phyloP scores from a whole-genome alignment of 75 land plant species.

The Picea sitchensis region DNA sequence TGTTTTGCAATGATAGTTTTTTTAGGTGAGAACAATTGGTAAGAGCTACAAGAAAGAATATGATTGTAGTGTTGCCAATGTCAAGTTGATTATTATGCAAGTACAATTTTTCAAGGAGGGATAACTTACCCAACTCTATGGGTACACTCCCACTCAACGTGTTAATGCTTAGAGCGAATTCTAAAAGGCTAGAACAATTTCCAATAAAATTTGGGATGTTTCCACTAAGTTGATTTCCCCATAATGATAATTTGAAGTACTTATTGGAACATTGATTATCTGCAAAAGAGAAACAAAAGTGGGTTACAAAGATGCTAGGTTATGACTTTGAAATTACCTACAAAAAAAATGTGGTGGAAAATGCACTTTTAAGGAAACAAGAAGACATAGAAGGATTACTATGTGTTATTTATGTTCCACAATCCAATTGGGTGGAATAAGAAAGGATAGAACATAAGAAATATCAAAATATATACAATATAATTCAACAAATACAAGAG shows the following conservation, averaged over 20 bases:
- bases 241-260: not conserved
- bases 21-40: not conserved
- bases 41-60: not conserved
- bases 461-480: too few relatives aligned
- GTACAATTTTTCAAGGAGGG: not conserved
- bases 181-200: not conserved
- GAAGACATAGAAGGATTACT: conserved; percentile 2
- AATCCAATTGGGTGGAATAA: too few relatives aligned
- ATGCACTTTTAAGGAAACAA: too few relatives aligned
- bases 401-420: not conserved
- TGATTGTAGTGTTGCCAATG: not conserved
- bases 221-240: conserved; percentile 13
- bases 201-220: conserved; percentile 16
- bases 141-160: conserved; percentile 27
- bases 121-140: conserved; percentile 17
- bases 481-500: too few relatives aligned
- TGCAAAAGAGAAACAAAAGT: too few relatives aligned
- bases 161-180: conserved; percentile 12
- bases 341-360: too few relatives aligned
- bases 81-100: not conserved
- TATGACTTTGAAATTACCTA: too few relatives aligned
- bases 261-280: too few relatives aligned
- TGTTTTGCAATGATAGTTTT: not conserved
- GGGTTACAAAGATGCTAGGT: too few relatives aligned
- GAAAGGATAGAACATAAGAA: too few relatives aligned